These are phyloP conservation scores for Trapa bicornis DNA, from an alignment of 345 rosid species.

Conservation along the genomic window DNA sequence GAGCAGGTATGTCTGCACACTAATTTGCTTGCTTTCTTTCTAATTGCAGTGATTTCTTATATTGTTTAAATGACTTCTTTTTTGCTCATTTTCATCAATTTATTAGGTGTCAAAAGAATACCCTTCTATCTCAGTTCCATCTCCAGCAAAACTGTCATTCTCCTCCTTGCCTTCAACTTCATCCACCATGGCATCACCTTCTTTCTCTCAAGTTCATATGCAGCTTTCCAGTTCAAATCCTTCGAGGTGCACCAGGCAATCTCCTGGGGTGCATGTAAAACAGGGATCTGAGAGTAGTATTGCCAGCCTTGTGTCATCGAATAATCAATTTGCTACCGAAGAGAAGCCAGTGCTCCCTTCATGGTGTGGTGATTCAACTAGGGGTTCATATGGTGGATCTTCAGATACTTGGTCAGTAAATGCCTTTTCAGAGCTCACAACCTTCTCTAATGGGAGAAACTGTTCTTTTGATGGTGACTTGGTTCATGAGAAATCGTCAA, in stretches of 20 bases:
- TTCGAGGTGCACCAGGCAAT: slow-evolving; percentile 25
- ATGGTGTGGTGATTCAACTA: slow-evolving; percentile 45
- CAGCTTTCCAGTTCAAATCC: slow-evolving; percentile 34
- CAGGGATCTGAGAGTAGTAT: slow-evolving; percentile 34
- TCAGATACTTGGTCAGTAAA: slow-evolving; percentile 82
- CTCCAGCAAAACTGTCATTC: slow-evolving; percentile 45
- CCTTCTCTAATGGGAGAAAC: slow-evolving; percentile 48
- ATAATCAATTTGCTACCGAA: slow-evolving; percentile 24
- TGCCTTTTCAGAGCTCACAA: slow-evolving; percentile 75
- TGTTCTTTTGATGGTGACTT: slow-evolving; percentile 52
- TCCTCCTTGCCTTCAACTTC: slow-evolving; percentile 69
- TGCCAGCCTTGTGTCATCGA: slow-evolving; percentile 33
- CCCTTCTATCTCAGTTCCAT: slow-evolving; percentile 33
- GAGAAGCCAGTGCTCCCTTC: slow-evolving; percentile 36
- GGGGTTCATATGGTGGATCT: slow-evolving; percentile 48
- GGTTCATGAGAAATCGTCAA: slow-evolving; percentile 34
- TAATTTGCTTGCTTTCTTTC: not conserved
- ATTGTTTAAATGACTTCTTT: not conserved
- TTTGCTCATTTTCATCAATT: slow-evolving; percentile 1
- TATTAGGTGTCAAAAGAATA: slow-evolving; percentile 28
- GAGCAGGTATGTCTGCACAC: slow-evolving; percentile 50
- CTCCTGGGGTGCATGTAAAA: slow-evolving; percentile 24
- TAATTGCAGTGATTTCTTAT: too few relatives aligned
- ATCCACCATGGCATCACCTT: slow-evolving; percentile 37
- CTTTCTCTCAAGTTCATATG: slow-evolving; percentile 36